Conservation (phyloP, 768 basidiomycete species). For the Podaxis sp. region DNA sequence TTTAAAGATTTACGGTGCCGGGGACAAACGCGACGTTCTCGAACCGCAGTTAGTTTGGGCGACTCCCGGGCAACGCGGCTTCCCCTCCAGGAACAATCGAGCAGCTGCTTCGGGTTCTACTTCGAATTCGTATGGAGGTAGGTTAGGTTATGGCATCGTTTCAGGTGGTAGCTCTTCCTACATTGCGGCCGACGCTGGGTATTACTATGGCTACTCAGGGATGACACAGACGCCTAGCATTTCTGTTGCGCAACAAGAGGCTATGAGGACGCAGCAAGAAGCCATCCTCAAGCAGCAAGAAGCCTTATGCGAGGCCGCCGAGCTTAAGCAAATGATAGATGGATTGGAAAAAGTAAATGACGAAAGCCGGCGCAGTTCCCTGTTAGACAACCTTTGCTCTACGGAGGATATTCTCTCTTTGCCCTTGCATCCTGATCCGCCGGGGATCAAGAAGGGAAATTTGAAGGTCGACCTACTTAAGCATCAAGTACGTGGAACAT, state of each 20-base stretch:
- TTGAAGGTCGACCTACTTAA: constrained; percentile 73
- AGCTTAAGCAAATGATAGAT: constrained; percentile 64
- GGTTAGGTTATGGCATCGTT: not conserved
- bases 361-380: constrained; percentile 65
- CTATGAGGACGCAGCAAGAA: constrained; percentile 41
- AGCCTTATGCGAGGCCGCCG: constrained; percentile 58
- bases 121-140: not conserved
- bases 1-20: constrained; percentile 69
- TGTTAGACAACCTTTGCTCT: constrained; percentile 69
- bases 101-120: constrained; percentile 7
- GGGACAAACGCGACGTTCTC: constrained; percentile 56
- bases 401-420: constrained; percentile 71
- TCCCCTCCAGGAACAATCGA: constrained; percentile 26
- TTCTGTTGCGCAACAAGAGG: constrained; percentile 18
- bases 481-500: constrained; percentile 63
- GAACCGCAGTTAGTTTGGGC: constrained; percentile 76
- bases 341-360: constrained; percentile 77
- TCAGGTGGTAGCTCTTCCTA: not conserved
- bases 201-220: not conserved
- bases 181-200: not conserved
- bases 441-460: constrained; percentile 64
- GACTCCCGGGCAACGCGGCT: constrained; percentile 65
- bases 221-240: not conserved
- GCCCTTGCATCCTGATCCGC: constrained; percentile 70
- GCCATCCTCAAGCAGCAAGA: constrained; percentile 47